Evolutionary conservation across 2,329 filamentous ascomycete genomes (phyloP).

Genomic region (Mycocentrospora acerina): DNA sequence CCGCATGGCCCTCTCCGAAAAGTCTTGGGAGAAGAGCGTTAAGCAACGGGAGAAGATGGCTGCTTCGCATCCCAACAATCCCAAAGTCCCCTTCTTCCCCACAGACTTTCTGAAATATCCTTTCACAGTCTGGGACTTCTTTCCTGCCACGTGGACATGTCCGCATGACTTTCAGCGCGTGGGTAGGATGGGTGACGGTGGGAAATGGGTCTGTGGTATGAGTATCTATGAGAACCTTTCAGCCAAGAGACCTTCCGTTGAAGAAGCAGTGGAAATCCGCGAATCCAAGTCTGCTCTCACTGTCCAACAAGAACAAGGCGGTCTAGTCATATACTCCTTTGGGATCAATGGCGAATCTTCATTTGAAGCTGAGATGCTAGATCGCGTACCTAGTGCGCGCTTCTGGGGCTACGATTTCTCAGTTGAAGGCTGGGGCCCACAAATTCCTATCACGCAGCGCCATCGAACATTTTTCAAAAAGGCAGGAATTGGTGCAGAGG

Average conservation of each 20-base stretch:
- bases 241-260: slow-evolving; percentile 12
- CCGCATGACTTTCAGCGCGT: slow-evolving; percentile 38
- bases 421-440: slow-evolving; percentile 32
- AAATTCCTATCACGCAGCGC: slow-evolving; percentile 23
- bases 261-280: slow-evolving; percentile 13
- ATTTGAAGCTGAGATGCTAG: slow-evolving; percentile 38
- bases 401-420: slow-evolving; percentile 39
- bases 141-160: slow-evolving; percentile 36
- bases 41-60: slow-evolving; percentile 31
- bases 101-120: slow-evolving; percentile 34
- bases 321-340: slow-evolving; percentile 36
- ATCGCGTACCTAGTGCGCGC: slow-evolving; percentile 31
- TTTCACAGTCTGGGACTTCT: slow-evolving; percentile 38
- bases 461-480: slow-evolving; percentile 35
- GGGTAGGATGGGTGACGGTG: slow-evolving; percentile 34
- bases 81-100: slow-evolving; percentile 34
- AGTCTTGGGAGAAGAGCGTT: slow-evolving; percentile 32
- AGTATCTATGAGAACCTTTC: slow-evolving; percentile 33
- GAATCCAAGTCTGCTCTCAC: slow-evolving; percentile 11
- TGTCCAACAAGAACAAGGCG: slow-evolving; percentile 15
- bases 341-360: slow-evolving; percentile 38
- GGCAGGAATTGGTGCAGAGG: slow-evolving; percentile 29
- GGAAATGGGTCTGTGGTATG: slow-evolving; percentile 41
- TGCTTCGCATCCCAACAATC: slow-evolving; percentile 25
- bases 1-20: slow-evolving; percentile 32